These are phyloP conservation scores for Chionographis japonica DNA, from an alignment of 106 monocot genomes.

Conservation along the genomic window DNA sequence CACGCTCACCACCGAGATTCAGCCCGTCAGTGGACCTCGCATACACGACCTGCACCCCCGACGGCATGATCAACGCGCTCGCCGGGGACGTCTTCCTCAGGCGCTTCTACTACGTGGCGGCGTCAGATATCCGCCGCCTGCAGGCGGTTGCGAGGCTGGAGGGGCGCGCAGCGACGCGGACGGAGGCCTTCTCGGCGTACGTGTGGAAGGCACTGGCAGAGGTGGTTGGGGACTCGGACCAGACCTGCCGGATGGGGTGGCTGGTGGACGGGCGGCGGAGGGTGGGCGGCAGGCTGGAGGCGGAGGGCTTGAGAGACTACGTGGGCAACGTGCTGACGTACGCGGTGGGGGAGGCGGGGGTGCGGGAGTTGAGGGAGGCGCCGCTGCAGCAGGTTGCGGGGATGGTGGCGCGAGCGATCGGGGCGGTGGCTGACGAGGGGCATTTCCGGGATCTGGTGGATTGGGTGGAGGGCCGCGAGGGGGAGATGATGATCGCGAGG, in stretches of 20 bases:
- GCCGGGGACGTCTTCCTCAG: neutral
- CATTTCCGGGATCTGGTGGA: conserved; percentile 31
- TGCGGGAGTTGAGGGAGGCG: conserved; percentile 5
- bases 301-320: conserved; percentile 1
- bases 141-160: neutral
- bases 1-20: conserved; percentile 1
- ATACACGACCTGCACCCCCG: conserved; percentile 9
- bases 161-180: neutral
- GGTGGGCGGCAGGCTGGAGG: neutral
- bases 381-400: conserved; percentile 6
- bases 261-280: conserved; percentile 25
- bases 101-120: conserved; percentile 12
- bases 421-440: conserved; percentile 14
- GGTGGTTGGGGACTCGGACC: neutral
- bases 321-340: conserved; percentile 18
- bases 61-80: neutral
- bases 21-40: conserved; percentile 2
- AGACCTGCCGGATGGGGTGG: conserved; percentile 21
- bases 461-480: conserved; percentile 18
- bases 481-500: neutral
- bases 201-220: conserved; percentile 8
- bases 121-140: conserved; percentile 12
- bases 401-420: conserved; percentile 15
- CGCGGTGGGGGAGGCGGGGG: conserved; percentile 10
- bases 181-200: conserved; percentile 8